Evolutionary conservation across 345 rosid genomes (phyloP).

Genomic region (Gossypium thurberi): DNA sequence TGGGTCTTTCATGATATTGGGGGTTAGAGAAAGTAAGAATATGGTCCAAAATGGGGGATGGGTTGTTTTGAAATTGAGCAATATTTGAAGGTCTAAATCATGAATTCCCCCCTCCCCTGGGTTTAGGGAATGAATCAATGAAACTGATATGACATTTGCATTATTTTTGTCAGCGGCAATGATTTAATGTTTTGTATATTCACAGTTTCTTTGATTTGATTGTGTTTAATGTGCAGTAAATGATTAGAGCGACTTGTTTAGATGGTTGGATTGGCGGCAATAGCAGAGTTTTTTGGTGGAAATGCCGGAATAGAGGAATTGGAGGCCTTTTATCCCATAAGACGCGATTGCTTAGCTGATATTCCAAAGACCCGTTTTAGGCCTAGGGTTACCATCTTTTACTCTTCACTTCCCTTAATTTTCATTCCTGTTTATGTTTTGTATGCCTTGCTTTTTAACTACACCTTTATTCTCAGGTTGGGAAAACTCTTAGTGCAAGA

Average conservation of each 20-base stretch:
- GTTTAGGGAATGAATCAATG: not conserved
- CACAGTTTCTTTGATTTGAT: not conserved
- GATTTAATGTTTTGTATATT: not conserved
- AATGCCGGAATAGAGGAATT: constrained; percentile 55
- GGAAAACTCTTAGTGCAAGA: constrained; percentile 84
- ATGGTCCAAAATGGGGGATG: not conserved
- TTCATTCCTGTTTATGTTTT: not conserved
- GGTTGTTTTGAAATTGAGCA: constrained; percentile 4
- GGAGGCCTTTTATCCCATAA: constrained; percentile 64
- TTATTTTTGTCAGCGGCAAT: not conserved
- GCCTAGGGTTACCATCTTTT: constrained; percentile 42
- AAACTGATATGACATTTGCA: not conserved
- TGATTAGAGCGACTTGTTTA: constrained; percentile 14
- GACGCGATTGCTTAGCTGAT: constrained; percentile 59
- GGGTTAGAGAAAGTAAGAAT: not conserved
- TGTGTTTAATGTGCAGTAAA: constrained; percentile 15
- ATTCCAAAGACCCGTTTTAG: constrained; percentile 69
- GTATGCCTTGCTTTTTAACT: not conserved
- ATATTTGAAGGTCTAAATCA: not conserved
- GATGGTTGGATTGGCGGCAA: constrained; percentile 34
- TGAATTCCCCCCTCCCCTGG: not conserved
- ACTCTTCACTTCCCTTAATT: not conserved
- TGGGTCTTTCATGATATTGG: not conserved
- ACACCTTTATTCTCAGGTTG: constrained; percentile 41
- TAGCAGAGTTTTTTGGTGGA: constrained; percentile 22